phyloP scores from a whole-genome alignment of 1,139 yeast species.

The Taphrina populina region DNA sequence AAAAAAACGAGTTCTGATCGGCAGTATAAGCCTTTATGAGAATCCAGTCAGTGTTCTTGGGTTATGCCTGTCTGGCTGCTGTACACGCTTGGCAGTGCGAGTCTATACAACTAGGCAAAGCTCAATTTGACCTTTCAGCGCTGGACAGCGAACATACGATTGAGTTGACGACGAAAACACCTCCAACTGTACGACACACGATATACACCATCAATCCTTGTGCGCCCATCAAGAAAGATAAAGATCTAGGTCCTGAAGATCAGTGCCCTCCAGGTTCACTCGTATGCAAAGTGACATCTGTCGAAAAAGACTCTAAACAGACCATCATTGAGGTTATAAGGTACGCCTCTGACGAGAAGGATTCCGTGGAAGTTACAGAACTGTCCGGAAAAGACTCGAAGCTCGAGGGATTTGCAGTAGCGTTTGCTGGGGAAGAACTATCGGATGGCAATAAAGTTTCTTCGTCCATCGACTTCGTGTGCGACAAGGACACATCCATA shows the following conservation, averaged over 20 bases:
- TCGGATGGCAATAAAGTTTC: not conserved
- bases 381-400: not conserved
- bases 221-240: slow-evolving; percentile 48
- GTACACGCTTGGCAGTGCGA: slow-evolving; percentile 6
- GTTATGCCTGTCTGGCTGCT: not conserved
- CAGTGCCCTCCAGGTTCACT: slow-evolving; percentile 68
- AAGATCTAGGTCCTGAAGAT: slow-evolving; percentile 44
- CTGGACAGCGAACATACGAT: slow-evolving; percentile 53
- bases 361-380: not conserved
- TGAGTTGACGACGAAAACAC: slow-evolving; percentile 56
- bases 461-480: slow-evolving; percentile 11
- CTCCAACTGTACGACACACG: slow-evolving; percentile 65
- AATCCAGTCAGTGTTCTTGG: not conserved
- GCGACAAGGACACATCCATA: slow-evolving; percentile 9
- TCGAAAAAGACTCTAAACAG: slow-evolving; percentile 7
- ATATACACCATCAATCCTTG: slow-evolving; percentile 74
- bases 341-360: slow-evolving; percentile 1
- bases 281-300: slow-evolving; percentile 22
- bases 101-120: slow-evolving; percentile 44
- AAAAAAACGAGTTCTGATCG: no score
- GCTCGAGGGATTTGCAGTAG: not conserved
- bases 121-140: slow-evolving; percentile 48
- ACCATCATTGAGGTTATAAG: slow-evolving; percentile 22
- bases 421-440: slow-evolving; percentile 1
- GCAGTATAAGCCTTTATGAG: no score